Conservation (phyloP, 108 stramenopile species). For the Mayamaea pseudoterrestris region DNA sequence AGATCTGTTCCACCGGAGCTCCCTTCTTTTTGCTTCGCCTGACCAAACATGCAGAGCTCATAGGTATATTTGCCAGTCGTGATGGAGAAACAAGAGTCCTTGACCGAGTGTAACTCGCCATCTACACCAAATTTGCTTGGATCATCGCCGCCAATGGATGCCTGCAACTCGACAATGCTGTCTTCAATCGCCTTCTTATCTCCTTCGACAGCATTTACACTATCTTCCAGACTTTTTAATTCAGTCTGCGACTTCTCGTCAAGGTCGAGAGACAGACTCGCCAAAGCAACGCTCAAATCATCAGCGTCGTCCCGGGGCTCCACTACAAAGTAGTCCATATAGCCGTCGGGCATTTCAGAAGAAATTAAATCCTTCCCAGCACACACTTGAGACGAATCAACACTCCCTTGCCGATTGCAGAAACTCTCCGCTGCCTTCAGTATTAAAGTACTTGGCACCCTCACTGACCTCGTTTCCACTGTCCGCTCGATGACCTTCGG, state of each 20-base stretch:
- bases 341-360: conserved; percentile 40
- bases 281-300: conserved; percentile 20
- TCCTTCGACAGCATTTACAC: conserved; percentile 7
- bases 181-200: conserved; percentile 10
- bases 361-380: conserved; percentile 9
- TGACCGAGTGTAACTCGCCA: conserved; percentile 48
- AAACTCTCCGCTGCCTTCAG: conserved; percentile 1
- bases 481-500: conserved; percentile 19
- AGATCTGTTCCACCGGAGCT: conserved; percentile 34
- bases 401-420: conserved; percentile 2
- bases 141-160: conserved; percentile 35
- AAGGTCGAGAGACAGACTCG: conserved; percentile 1
- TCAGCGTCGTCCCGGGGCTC: conserved; percentile 25
- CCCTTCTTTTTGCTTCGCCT: conserved; percentile 51
- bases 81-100: conserved; percentile 44
- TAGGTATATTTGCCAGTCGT: conserved; percentile 71
- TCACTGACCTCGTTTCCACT: background rate
- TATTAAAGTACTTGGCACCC: conserved; percentile 5
- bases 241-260: background rate
- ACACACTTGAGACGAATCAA: background rate
- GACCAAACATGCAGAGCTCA: conserved; percentile 55
- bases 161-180: conserved; percentile 20
- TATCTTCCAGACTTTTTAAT: conserved; percentile 8
- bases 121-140: conserved; percentile 31
- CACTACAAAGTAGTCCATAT: conserved; percentile 32